A percentile compares a stretch with the other conserved stretches of the same genome.
These are phyloP conservation scores for Pythium sp. DNA, from an alignment of 352 stramenopile species.

Conservation along the genomic window DNA sequence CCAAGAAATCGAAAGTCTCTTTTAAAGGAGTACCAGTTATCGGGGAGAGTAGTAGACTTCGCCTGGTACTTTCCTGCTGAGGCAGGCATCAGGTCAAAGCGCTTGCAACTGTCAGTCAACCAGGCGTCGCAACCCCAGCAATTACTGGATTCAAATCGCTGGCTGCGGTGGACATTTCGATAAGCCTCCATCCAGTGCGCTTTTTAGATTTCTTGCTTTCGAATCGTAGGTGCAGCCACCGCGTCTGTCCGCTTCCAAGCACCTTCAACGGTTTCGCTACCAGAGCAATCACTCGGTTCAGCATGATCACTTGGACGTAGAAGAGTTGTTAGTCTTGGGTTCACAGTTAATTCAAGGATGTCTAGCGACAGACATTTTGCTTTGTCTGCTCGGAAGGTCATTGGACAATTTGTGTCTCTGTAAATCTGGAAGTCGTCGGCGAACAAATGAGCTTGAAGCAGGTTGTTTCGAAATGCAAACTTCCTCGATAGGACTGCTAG, in stretches of 20 bases:
- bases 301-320: neutral
- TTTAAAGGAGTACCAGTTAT: neutral
- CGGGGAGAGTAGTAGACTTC: neutral
- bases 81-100: neutral
- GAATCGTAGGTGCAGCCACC: neutral
- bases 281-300: neutral
- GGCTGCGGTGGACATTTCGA: neutral
- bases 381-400: neutral
- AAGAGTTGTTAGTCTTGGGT: neutral
- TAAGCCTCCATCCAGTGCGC: neutral
- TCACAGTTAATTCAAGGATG: neutral
- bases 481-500: too few species aligned
- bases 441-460: neutral
- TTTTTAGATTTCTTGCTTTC: neutral
- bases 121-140: too few species aligned
- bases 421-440: neutral
- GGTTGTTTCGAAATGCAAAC: too few species aligned
- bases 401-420: neutral
- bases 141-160: neutral
- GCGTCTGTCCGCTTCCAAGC: neutral
- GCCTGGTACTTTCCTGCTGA: neutral
- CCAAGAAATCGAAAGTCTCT: neutral
- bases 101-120: neutral
- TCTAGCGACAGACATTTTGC: neutral
- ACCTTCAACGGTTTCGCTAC: neutral